Evolutionary conservation across 139 green algal genomes (phyloP).

Genomic region (Closterium sp.): DNA sequence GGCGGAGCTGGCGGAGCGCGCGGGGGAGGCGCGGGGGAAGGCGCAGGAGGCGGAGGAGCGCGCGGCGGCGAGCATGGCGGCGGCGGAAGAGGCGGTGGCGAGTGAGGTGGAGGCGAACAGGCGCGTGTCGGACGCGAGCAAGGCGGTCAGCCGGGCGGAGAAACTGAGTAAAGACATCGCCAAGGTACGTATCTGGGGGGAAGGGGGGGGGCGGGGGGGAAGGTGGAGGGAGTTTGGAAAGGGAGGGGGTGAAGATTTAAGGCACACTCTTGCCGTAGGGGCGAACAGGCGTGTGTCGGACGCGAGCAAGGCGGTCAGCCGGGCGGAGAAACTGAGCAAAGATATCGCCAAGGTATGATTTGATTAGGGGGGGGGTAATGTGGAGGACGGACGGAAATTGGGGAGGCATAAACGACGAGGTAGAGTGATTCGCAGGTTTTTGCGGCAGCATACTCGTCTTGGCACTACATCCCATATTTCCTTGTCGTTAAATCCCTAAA

Average conservation of each 20-base stretch:
- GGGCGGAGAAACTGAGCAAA: too few relatives aligned
- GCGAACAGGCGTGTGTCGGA: too few relatives aligned
- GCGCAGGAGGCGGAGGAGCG: constrained; percentile 27
- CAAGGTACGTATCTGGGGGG: not conserved
- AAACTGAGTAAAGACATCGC: not conserved
- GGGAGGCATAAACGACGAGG: too few relatives aligned
- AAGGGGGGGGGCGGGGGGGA: not conserved
- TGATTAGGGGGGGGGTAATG: too few relatives aligned
- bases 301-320: too few relatives aligned
- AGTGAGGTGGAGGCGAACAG: constrained; percentile 35
- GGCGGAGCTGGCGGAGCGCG: constrained; percentile 13
- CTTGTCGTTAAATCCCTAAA: not conserved
- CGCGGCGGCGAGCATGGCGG: constrained; percentile 16
- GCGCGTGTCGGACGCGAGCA: constrained; percentile 25
- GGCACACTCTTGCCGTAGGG: too few relatives aligned
- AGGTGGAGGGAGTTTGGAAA: not conserved
- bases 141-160: constrained; percentile 30
- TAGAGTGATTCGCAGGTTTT: too few relatives aligned
- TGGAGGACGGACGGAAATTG: too few relatives aligned
- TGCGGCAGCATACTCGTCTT: too few relatives aligned
- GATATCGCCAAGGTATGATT: too few relatives aligned
- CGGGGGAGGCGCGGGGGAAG: constrained; percentile 11
- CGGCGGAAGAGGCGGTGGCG: constrained; percentile 36
- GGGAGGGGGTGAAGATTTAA: too few relatives aligned
- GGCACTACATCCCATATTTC: too few relatives aligned